These are phyloP conservation scores for Epichloe bromicola DNA, from an alignment of 2,329 filamentous ascomycete species.

Conservation along the genomic window DNA sequence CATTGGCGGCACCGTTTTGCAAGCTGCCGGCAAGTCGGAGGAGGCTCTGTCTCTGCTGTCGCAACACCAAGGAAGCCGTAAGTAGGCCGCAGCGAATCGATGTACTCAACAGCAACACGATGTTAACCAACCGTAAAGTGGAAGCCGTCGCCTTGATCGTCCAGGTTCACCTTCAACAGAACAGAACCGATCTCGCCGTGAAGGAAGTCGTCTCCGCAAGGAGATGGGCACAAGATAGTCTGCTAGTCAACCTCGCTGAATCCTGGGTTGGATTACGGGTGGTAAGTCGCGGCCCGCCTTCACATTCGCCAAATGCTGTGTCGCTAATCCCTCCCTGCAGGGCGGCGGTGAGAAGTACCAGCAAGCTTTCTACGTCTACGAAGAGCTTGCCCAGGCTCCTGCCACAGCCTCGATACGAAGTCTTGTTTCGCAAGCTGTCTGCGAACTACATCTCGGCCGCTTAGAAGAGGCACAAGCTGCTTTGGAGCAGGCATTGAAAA, in stretches of 20 bases:
- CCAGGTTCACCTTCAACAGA: slow-evolving; percentile 86
- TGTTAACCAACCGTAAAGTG: slow-evolving; percentile 29
- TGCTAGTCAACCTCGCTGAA: slow-evolving; percentile 88
- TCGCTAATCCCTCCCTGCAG: slow-evolving; percentile 30
- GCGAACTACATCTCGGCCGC: slow-evolving; percentile 81
- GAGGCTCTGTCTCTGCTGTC: slow-evolving; percentile 68
- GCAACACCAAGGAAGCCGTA: slow-evolving; percentile 78
- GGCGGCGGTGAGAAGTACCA: slow-evolving; percentile 94
- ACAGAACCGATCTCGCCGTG: slow-evolving; percentile 76
- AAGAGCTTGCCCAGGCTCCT: slow-evolving; percentile 83
- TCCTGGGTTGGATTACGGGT: slow-evolving; percentile 85
- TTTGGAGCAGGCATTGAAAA: slow-evolving; percentile 63
- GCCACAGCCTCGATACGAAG: slow-evolving; percentile 64
- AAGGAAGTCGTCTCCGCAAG: slow-evolving; percentile 82
- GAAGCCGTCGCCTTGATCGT: slow-evolving; percentile 75
- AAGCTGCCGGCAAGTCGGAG: slow-evolving; percentile 68
- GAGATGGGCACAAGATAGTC: slow-evolving; percentile 88
- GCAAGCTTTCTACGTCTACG: slow-evolving; percentile 92
- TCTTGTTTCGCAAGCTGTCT: slow-evolving; percentile 77
- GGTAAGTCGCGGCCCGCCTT: slow-evolving; percentile 32
- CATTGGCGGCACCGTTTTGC: slow-evolving; percentile 67
- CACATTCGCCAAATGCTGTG: background rate
- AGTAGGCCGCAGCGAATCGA: slow-evolving; percentile 19
- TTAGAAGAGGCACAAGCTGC: slow-evolving; percentile 81
- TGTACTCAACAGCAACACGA: slow-evolving; percentile 1